These are phyloP conservation scores for Cyclostephanos tholiformis DNA, from an alignment of 108 stramenopile genomes.

Conservation along the genomic window DNA sequence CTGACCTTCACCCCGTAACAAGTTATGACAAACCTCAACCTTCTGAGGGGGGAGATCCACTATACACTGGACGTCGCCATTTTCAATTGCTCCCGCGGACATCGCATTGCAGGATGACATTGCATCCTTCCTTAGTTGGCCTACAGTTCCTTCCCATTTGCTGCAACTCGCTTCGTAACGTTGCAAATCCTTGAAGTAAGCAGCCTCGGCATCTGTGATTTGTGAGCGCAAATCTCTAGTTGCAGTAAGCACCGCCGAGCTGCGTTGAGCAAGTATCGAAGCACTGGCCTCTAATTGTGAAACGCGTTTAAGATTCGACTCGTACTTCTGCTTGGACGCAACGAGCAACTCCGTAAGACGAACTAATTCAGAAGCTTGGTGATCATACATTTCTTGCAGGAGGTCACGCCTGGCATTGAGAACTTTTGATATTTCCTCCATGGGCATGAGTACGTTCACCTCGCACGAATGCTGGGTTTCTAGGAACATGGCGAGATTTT, in stretches of 20 bases:
- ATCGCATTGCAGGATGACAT: slow-evolving; percentile 32
- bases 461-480: slow-evolving; percentile 66
- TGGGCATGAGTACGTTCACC: slow-evolving; percentile 67
- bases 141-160: slow-evolving; percentile 56
- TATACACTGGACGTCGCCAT: slow-evolving; percentile 35
- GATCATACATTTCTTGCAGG: slow-evolving; percentile 50
- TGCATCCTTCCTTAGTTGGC: slow-evolving; percentile 33
- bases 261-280: slow-evolving; percentile 56
- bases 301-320: slow-evolving; percentile 43
- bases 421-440: slow-evolving; percentile 65
- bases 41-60: slow-evolving; percentile 32
- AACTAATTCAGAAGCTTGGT: slow-evolving; percentile 53
- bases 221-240: slow-evolving; percentile 66
- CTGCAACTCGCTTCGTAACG: slow-evolving; percentile 52
- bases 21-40: slow-evolving; percentile 35
- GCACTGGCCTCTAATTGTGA: slow-evolving; percentile 52
- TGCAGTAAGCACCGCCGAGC: slow-evolving; percentile 62
- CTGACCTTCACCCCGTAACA: slow-evolving; percentile 33
- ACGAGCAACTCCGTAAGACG: slow-evolving; percentile 47
- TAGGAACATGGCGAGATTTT: slow-evolving; percentile 62
- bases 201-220: slow-evolving; percentile 72
- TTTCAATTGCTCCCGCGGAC: slow-evolving; percentile 41
- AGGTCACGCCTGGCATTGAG: slow-evolving; percentile 47
- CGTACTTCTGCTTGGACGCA: slow-evolving; percentile 43
- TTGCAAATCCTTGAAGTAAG: slow-evolving; percentile 68